These are phyloP conservation scores for Porogramme epimiltina DNA, from an alignment of 1,284 basidiomycete genomes.

Conservation along the genomic window DNA sequence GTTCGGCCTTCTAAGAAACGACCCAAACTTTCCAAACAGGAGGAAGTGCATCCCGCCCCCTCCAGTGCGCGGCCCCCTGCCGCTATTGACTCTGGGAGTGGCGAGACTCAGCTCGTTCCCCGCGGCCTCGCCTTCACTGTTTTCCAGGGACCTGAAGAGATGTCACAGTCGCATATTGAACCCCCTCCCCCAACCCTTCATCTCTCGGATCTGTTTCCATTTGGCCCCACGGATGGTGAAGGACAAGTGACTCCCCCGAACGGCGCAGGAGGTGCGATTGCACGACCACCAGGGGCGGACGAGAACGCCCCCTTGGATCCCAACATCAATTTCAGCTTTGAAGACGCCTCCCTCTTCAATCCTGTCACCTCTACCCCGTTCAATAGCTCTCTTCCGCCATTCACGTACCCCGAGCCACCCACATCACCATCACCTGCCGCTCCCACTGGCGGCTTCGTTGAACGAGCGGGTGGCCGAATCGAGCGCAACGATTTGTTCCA, in stretches of 20 bases:
- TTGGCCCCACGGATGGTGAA: slow-evolving; percentile 33
- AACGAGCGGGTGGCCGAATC: slow-evolving; percentile 31
- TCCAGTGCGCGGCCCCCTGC: neutral
- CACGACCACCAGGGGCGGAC: slow-evolving; percentile 43
- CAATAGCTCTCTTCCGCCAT: slow-evolving; percentile 38
- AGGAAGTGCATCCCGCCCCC: neutral
- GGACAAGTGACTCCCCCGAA: slow-evolving; percentile 14
- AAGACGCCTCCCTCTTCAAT: slow-evolving; percentile 31
- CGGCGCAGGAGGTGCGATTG: slow-evolving; percentile 24
- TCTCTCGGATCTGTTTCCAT: slow-evolving; percentile 52
- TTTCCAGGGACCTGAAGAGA: slow-evolving; percentile 35
- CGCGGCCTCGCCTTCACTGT: slow-evolving; percentile 29
- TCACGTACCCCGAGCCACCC: slow-evolving; percentile 68
- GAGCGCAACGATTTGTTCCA: slow-evolving; percentile 33
- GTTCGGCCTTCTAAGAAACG: slow-evolving; percentile 56
- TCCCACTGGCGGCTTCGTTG: slow-evolving; percentile 28
- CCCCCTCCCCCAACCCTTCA: slow-evolving; percentile 36
- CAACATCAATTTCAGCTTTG: slow-evolving; percentile 53
- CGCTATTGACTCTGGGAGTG: slow-evolving; percentile 1
- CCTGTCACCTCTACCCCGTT: slow-evolving; percentile 55
- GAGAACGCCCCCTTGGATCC: slow-evolving; percentile 43
- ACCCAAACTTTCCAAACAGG: slow-evolving; percentile 33
- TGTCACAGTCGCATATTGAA: slow-evolving; percentile 23
- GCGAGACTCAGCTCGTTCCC: slow-evolving; percentile 12
- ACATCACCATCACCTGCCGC: slow-evolving; percentile 65